Evolutionary conservation across 345 rosid genomes (phyloP).

Genomic region (Raphanus sativus): DNA sequence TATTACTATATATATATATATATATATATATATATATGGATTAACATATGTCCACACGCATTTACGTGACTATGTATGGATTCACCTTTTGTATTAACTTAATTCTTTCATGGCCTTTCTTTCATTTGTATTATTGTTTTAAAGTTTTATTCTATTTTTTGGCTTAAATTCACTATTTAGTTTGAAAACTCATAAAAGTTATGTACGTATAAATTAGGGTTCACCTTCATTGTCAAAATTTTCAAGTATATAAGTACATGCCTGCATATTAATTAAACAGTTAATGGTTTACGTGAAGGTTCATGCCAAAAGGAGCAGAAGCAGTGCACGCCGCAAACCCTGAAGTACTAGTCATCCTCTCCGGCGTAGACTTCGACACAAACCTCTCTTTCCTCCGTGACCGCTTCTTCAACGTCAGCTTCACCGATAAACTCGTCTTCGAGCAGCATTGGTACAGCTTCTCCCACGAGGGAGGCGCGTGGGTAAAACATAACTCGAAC

Average conservation of each 20-base stretch:
- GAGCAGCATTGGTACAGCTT: slow-evolving; percentile 85
- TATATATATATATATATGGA: no score
- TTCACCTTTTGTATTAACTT: not conserved
- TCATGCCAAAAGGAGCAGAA: slow-evolving; percentile 58
- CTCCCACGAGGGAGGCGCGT: slow-evolving; percentile 56
- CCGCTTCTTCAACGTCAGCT: slow-evolving; percentile 48
- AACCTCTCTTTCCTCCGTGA: slow-evolving; percentile 59
- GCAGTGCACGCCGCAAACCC: slow-evolving; percentile 67
- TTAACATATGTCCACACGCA: not conserved
- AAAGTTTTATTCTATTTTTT: no score
- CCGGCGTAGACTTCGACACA: slow-evolving; percentile 70
- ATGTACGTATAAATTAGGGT: not conserved
- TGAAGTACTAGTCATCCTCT: slow-evolving; percentile 65
- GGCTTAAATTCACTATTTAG: not conserved
- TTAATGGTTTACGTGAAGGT: slow-evolving; percentile 40
- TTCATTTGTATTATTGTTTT: not conserved
- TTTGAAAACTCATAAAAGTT: not conserved
- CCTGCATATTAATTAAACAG: not conserved
- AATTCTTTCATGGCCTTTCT: not conserved
- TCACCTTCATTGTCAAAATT: not conserved
- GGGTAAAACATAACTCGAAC: slow-evolving; percentile 67
- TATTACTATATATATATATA: no score
- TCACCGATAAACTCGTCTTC: slow-evolving; percentile 59
- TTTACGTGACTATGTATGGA: not conserved
- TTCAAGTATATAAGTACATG: slow-evolving; percentile 5